These are phyloP conservation scores for Fonsecaea multimorphosa DNA, from an alignment of 2,329 filamentous ascomycete genomes.

Conservation along the genomic window DNA sequence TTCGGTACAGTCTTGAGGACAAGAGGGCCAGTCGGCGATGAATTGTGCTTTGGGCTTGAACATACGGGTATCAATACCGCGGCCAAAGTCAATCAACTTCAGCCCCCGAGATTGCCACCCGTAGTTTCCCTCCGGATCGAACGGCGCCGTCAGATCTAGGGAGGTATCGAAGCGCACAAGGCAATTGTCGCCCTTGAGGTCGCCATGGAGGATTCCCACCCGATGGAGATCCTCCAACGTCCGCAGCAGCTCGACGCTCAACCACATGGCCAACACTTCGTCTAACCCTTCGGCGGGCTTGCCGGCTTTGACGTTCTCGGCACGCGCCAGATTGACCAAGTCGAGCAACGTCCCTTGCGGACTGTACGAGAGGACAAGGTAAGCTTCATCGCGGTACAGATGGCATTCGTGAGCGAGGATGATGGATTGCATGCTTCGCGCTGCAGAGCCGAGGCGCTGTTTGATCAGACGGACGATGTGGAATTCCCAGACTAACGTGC, in stretches of 20 bases:
- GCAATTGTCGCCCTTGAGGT: slow-evolving; percentile 95
- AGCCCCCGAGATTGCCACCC: slow-evolving; percentile 84
- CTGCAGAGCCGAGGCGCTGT: slow-evolving; percentile 69
- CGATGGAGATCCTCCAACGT: slow-evolving; percentile 86
- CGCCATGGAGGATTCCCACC: slow-evolving; percentile 82
- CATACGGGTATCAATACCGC: slow-evolving; percentile 88
- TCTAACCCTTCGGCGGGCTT: slow-evolving; percentile 68
- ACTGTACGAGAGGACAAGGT: slow-evolving; percentile 84
- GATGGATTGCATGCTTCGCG: slow-evolving; percentile 75
- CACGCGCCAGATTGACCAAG: slow-evolving; percentile 83
- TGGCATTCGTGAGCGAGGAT: slow-evolving; percentile 89
- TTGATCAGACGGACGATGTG: slow-evolving; percentile 89
- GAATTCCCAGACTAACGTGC: slow-evolving; percentile 77
- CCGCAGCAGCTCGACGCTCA: slow-evolving; percentile 86
- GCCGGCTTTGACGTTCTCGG: slow-evolving; percentile 62
- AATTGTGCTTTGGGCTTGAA: slow-evolving; percentile 82
- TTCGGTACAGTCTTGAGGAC: slow-evolving; percentile 86
- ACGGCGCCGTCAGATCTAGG: slow-evolving; percentile 63
- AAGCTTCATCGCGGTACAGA: slow-evolving; percentile 86
- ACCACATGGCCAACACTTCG: slow-evolving; percentile 92
- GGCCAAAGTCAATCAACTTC: slow-evolving; percentile 90
- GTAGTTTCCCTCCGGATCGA: slow-evolving; percentile 72
- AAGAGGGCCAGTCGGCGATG: slow-evolving; percentile 93
- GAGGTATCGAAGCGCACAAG: slow-evolving; percentile 72
- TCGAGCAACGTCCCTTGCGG: slow-evolving; percentile 94